Conservation (phyloP, 2,329 filamentous ascomycete species). For the Cytospora paraplurivora region DNA sequence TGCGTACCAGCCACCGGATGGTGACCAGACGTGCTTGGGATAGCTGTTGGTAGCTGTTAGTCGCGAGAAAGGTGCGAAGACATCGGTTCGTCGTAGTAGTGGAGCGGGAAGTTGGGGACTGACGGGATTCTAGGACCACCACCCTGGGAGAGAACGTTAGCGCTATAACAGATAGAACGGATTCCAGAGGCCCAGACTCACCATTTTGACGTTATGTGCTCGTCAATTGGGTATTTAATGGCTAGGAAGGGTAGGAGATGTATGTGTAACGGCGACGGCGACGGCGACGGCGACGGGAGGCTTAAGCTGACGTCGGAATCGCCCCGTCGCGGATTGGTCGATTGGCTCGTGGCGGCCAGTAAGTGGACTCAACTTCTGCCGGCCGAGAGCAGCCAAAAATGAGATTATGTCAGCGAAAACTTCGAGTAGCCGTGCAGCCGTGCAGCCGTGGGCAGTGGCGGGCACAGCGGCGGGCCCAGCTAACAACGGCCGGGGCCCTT, state of each 20-base stretch:
- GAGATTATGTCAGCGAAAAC: conserved; percentile 34
- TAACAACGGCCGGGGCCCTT: conserved; percentile 30
- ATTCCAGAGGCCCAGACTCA: conserved; percentile 37
- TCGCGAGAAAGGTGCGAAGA: conserved; percentile 10
- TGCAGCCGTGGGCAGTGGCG: not conserved
- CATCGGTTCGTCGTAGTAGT: conserved; percentile 3
- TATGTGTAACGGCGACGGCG: conserved; percentile 1
- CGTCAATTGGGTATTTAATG: conserved; percentile 12
- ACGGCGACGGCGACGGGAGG: too few species aligned
- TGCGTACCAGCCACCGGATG: conserved; percentile 94
- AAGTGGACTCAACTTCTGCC: conserved; percentile 14
- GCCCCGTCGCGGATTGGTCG: conserved; percentile 24
- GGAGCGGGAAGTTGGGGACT: conserved; percentile 36
- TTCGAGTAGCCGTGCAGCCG: conserved; percentile 1
- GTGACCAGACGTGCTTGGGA: conserved; percentile 99
- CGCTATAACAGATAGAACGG: conserved; percentile 10
- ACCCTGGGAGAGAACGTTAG: conserved; percentile 59
- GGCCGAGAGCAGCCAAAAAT: conserved; percentile 9
- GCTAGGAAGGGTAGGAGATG: conserved; percentile 15
- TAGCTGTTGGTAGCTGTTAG: conserved; percentile 60
- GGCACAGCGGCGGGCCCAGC: not conserved
- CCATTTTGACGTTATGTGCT: conserved; percentile 54
- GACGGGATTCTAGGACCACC: conserved; percentile 70
- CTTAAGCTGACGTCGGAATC: conserved; percentile 28
- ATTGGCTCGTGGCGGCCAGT: conserved; percentile 20